Percentiles rank a stretch among this genome's conserved stretches.
phyloP scores from a whole-genome alignment of 345 rosid genomes.

The Rhodamnia argentea region DNA sequence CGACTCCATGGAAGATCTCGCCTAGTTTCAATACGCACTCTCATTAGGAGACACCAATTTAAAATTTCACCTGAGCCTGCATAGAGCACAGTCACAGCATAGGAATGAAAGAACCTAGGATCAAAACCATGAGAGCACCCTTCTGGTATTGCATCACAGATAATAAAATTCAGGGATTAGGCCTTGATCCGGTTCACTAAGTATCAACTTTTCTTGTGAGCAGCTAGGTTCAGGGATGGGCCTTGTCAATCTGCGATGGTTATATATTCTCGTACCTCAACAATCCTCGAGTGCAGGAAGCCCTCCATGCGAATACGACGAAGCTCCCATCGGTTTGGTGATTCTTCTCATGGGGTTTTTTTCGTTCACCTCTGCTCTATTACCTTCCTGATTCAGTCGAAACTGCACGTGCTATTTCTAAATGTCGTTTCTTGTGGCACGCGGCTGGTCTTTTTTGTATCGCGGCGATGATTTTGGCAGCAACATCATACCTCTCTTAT shows the following conservation, averaged over 20 bases:
- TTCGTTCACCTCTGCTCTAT: not conserved
- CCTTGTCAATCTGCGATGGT: slow-evolving; percentile 8
- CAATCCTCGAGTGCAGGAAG: not conserved
- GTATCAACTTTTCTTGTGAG: not conserved
- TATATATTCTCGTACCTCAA: slow-evolving; percentile 16
- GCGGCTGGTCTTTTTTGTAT: not conserved
- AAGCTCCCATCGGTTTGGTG: not conserved
- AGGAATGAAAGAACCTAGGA: not conserved
- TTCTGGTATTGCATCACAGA: not conserved
- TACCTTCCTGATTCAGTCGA: not conserved
- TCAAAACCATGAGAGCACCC: not conserved
- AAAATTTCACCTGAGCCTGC: not conserved
- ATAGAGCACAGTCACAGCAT: not conserved
- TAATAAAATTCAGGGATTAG: not conserved
- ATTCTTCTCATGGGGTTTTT: not conserved
- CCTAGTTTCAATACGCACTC: not conserved
- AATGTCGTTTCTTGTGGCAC: not conserved
- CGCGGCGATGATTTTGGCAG: not conserved
- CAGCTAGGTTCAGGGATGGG: slow-evolving; percentile 7
- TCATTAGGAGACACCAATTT: not conserved
- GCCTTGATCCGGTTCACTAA: not conserved
- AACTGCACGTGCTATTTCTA: not conserved
- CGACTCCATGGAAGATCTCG: not conserved
- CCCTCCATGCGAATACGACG: not conserved
- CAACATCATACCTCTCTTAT: not conserved